Percentiles rank a stretch among this genome's conserved stretches.
Conservation (phyloP, 2,329 filamentous ascomycete species). For the Trichoderma guizhouense region DNA sequence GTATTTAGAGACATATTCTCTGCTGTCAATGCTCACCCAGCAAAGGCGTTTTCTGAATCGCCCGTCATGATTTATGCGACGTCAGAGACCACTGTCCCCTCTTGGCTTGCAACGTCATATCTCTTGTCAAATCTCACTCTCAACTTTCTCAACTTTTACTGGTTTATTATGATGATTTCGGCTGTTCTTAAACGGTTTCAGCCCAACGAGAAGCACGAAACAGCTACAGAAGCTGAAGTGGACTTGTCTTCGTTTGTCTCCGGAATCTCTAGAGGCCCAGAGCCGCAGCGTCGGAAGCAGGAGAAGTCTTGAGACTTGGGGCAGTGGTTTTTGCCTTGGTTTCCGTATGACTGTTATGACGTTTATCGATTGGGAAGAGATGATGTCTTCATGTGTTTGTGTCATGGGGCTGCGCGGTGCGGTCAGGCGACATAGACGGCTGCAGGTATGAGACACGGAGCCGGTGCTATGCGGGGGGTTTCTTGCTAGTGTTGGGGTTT, state of each 20-base stretch:
- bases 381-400: not conserved
- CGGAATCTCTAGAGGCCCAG: slow-evolving; percentile 22
- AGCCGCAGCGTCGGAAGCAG: slow-evolving; percentile 31
- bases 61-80: slow-evolving; percentile 44
- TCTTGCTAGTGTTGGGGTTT: not conserved
- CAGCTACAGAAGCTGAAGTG: slow-evolving; percentile 28
- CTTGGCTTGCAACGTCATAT: slow-evolving; percentile 69
- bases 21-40: slow-evolving; percentile 41
- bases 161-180: slow-evolving; percentile 84
- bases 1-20: slow-evolving; percentile 69
- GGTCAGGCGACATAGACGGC: slow-evolving; percentile 9
- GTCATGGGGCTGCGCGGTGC: not conserved
- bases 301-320: not conserved
- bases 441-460: not conserved
- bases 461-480: not conserved
- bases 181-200: slow-evolving; percentile 75
- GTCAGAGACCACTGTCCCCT: slow-evolving; percentile 52
- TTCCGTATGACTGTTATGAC: not conserved
- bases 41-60: slow-evolving; percentile 27
- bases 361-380: slow-evolving; percentile 1
- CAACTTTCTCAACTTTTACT: slow-evolving; percentile 76
- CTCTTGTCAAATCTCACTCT: slow-evolving; percentile 67
- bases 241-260: slow-evolving; percentile 32
- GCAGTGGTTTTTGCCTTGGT: not conserved
- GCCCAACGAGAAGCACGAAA: slow-evolving; percentile 34